Conservation (phyloP, 257 asterid species). For the Solanum corneliomulleri region DNA sequence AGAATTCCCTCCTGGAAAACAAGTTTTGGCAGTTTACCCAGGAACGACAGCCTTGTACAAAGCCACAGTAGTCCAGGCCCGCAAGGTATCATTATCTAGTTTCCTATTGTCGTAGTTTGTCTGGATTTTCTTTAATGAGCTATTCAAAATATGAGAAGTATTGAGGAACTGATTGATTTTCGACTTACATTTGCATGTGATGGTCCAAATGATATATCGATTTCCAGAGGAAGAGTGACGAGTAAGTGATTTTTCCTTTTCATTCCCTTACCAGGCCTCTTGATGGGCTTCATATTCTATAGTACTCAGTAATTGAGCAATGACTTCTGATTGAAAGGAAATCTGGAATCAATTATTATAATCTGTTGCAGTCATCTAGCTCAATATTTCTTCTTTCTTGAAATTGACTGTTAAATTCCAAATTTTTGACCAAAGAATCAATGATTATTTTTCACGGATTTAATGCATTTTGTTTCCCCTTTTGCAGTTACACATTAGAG, state of each 20-base stretch:
- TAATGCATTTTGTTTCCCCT: not conserved
- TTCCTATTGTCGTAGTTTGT: not conserved
- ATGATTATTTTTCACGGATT: not conserved
- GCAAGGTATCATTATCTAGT: constrained; percentile 47
- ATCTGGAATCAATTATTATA: not conserved
- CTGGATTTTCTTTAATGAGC: not conserved
- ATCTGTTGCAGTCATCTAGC: not conserved
- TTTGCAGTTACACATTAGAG: constrained; percentile 68
- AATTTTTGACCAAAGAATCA: not conserved
- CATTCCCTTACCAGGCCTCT: not conserved
- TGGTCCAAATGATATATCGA: constrained; percentile 12
- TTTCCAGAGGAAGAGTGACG: constrained; percentile 73
- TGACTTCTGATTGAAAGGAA: not conserved
- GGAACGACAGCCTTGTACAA: constrained; percentile 90
- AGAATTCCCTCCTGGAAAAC: constrained; percentile 78
- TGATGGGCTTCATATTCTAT: not conserved
- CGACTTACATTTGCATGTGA: constrained; percentile 10
- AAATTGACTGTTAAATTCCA: not conserved
- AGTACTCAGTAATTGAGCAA: not conserved
- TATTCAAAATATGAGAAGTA: not conserved
- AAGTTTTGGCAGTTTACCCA: constrained; percentile 94
- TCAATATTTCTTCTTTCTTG: not conserved
- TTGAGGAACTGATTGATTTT: constrained; percentile 19
- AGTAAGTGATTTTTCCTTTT: constrained; percentile 42
- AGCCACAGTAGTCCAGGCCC: constrained; percentile 86